A percentile compares a stretch with the other conserved stretches of the same genome.
These are phyloP conservation scores for Tubosaeta sp. DNA, from an alignment of 768 basidiomycete species.

Conservation along the genomic window DNA sequence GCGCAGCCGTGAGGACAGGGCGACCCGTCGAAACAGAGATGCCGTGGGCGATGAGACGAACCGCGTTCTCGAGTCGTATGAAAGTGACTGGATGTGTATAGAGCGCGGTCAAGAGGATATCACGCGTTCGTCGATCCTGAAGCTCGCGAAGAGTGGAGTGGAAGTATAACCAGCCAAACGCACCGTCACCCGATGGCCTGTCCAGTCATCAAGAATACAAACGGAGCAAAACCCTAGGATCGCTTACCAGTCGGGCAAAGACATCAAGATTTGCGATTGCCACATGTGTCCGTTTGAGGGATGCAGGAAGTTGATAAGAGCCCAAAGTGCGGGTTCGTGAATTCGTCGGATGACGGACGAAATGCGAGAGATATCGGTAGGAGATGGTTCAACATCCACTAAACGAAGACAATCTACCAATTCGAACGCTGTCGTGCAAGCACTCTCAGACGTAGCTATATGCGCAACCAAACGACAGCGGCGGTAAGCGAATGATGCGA, in stretches of 20 bases:
- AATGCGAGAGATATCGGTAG: conserved; percentile 40
- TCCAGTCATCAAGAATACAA: not conserved
- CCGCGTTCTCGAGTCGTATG: conserved; percentile 32
- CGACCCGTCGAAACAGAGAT: conserved; percentile 19
- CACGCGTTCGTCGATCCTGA: conserved; percentile 18
- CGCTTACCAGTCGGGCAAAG: conserved; percentile 27
- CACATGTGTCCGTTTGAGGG: conserved; percentile 43
- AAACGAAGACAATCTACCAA: conserved; percentile 65
- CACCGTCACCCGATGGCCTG: conserved; percentile 11
- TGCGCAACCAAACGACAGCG: not conserved
- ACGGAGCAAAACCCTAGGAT: not conserved
- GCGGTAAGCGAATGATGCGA: not conserved
- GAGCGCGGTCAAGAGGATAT: conserved; percentile 35
- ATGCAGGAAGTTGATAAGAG: conserved; percentile 41
- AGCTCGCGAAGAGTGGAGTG: conserved; percentile 26
- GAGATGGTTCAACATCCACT: conserved; percentile 30
- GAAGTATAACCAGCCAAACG: conserved; percentile 47
- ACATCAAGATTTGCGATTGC: conserved; percentile 24
- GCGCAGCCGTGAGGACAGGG: conserved; percentile 22
- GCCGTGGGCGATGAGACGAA: conserved; percentile 38
- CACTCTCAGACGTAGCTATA: conserved; percentile 37
- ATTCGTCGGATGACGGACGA: conserved; percentile 37
- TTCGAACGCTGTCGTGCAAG: conserved; percentile 44
- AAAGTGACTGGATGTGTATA: conserved; percentile 23
- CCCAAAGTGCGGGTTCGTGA: conserved; percentile 38